Percentiles rank a stretch among this genome's conserved stretches.
Conservation (phyloP, 225 moss, liverwort and hornwort species). For the Rhytidiadelphus loreus region DNA sequence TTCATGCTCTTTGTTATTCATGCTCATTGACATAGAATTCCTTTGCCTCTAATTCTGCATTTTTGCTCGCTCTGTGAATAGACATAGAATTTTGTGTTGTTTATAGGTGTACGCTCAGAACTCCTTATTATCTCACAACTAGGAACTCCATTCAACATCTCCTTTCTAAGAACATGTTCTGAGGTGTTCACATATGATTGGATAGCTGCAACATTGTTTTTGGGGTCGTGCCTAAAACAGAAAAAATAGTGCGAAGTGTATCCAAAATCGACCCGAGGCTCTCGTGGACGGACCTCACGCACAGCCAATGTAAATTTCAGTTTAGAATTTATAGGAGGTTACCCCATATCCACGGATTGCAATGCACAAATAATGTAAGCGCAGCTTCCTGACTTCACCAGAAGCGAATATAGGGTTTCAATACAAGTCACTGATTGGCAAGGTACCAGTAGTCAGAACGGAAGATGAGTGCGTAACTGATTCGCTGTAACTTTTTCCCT, state of each 20-base stretch:
- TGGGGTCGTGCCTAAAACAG: too few relatives aligned
- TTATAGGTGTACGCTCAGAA: not conserved
- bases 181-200: not conserved
- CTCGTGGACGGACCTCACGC: not conserved
- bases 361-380: not conserved
- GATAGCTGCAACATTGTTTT: not conserved
- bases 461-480: not conserved
- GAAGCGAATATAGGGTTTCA: not conserved
- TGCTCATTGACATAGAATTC: not conserved
- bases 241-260: not conserved
- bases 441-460: not conserved
- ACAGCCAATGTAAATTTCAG: too few relatives aligned
- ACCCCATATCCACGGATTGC: not conserved
- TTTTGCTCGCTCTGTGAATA: not conserved
- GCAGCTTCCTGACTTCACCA: not conserved
- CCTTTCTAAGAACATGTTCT: not conserved
- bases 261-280: not conserved
- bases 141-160: not conserved
- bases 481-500: not conserved
- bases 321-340: not conserved
- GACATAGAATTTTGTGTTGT: not conserved
- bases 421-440: not conserved
- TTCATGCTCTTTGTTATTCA: not conserved
- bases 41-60: not conserved
- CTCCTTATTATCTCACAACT: too few relatives aligned